phyloP scores from a whole-genome alignment of 106 monocot genomes.

The Phalaenopsis equestris region DNA sequence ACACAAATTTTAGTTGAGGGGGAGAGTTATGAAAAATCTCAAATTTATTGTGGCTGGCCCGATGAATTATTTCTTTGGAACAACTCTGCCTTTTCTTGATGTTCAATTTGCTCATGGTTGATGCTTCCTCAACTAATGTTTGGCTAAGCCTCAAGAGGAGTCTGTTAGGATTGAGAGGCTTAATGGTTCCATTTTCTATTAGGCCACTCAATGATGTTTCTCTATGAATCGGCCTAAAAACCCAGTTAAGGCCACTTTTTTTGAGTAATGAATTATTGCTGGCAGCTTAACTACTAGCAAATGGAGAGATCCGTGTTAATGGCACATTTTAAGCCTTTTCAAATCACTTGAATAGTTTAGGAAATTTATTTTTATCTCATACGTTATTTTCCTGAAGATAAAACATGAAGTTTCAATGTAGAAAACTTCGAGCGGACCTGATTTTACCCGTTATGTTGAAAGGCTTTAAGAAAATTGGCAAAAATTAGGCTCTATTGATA shows the following conservation, averaged over 20 bases:
- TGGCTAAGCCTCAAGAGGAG: background rate
- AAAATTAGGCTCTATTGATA: background rate
- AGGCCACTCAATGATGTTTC: background rate
- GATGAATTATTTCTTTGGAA: background rate
- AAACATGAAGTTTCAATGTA: too few relatives aligned
- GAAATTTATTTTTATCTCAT: background rate
- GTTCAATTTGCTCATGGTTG: background rate
- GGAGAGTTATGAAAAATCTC: background rate
- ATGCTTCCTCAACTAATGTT: background rate
- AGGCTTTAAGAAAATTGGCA: background rate
- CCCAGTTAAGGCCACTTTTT: background rate
- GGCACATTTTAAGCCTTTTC: background rate
- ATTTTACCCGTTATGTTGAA: background rate
- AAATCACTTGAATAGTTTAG: background rate
- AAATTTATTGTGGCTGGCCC: background rate
- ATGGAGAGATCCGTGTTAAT: background rate
- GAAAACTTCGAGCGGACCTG: background rate
- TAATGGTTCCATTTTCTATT: background rate
- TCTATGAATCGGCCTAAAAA: background rate
- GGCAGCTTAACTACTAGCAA: background rate
- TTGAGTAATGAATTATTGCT: background rate
- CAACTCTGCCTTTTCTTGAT: background rate
- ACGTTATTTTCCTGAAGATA: too few relatives aligned
- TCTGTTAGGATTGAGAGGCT: background rate
- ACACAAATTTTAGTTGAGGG: background rate